phyloP scores from a whole-genome alignment of 495 filamentous ascomycete genomes.

The Neurospora sp. region DNA sequence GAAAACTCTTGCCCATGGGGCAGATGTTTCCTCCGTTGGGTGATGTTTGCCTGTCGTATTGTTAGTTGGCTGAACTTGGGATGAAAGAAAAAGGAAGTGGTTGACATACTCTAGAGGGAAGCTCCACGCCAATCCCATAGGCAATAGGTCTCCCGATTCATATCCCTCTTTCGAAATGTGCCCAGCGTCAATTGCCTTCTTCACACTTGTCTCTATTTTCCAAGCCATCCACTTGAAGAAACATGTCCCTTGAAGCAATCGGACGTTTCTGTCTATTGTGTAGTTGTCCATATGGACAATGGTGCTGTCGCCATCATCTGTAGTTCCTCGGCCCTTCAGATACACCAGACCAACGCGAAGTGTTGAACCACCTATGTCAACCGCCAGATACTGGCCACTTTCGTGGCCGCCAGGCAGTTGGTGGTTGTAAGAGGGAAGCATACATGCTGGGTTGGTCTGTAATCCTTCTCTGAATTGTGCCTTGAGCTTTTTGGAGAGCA shows the following conservation, averaged over 20 bases:
- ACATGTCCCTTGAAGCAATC: conserved; percentile 32
- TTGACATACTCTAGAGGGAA: conserved; percentile 71
- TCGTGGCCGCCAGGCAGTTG: conserved; percentile 64
- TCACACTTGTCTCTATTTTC: conserved; percentile 51
- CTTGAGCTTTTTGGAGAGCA: conserved; percentile 35
- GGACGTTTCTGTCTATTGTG: conserved; percentile 39
- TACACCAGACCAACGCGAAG: conserved; percentile 71
- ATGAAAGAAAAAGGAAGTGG: background rate
- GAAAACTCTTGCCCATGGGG: conserved; percentile 79
- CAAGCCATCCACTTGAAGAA: conserved; percentile 81
- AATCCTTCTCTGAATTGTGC: conserved; percentile 36
- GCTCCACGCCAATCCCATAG: conserved; percentile 73
- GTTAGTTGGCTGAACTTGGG: conserved; percentile 8
- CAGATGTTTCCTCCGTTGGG: conserved; percentile 63
- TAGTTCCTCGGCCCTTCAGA: conserved; percentile 35
- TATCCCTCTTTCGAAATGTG: conserved; percentile 8
- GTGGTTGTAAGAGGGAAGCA: conserved; percentile 58
- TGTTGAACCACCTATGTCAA: conserved; percentile 68
- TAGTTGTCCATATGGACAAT: conserved; percentile 40
- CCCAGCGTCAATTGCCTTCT: conserved; percentile 24
- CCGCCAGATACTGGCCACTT: conserved; percentile 49
- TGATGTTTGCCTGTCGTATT: conserved; percentile 56
- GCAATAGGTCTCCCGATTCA: conserved; percentile 19
- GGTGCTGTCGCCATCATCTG: conserved; percentile 14
- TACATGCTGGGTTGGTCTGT: conserved; percentile 37